Base-by-base conservation (phyloP, 1,284 basidiomycete genomes). In the Ustilago trichophora region DNA sequence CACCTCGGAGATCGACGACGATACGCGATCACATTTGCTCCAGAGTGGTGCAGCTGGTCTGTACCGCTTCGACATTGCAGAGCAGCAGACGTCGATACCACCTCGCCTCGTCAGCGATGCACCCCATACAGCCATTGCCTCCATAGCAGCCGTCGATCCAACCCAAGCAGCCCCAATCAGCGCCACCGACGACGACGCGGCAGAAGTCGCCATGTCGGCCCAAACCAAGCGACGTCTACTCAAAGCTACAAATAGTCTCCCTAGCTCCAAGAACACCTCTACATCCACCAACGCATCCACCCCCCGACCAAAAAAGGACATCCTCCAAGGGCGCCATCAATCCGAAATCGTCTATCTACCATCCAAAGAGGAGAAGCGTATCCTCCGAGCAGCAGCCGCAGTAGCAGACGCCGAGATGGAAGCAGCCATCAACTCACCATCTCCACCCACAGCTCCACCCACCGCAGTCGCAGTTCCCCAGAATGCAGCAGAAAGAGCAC, bases 351-450 rank as follows among this genome's bases (percentile, higher is more conserved):
- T 63, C 25, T 69, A 64, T 18, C 44, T 59, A 0, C 48, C 59
- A 4, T 64, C 59, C 10, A 64, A 59, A 22, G 48, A 59, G 26
- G 51, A 64, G 44, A 63, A 69, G 41, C 65, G 65, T 6, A 53
- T 68, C 18, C 49, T 52, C 11, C 65, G 65, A 25, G 58, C 65
- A 21, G 56, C 44, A 6, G 66, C 47, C n/a, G 51, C 46, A 46
- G 65, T 55, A 5, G 43, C 48, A 15, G 43, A 54, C 37, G 36
- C n/a, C n/a, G n/a, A n/a, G n/a, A n/a, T n/a, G n/a, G n/a, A n/a
- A n/a, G n/a, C n/a, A n/a, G n/a, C n/a, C n/a, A n/a, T n/a, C n/a
- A n/a, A n/a, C n/a, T n/a, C n/a, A n/a, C n/a, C n/a, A n/a, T n/a
- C n/a, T n/a, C n/a, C n/a, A n/a, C n/a, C n/a, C n/a, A n/a, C n/a